Evolutionary conservation across 2,329 filamentous ascomycete species (phyloP), one percentile per base, ranked within the genome.

Genomic region (Penicillium sp.): DNA sequence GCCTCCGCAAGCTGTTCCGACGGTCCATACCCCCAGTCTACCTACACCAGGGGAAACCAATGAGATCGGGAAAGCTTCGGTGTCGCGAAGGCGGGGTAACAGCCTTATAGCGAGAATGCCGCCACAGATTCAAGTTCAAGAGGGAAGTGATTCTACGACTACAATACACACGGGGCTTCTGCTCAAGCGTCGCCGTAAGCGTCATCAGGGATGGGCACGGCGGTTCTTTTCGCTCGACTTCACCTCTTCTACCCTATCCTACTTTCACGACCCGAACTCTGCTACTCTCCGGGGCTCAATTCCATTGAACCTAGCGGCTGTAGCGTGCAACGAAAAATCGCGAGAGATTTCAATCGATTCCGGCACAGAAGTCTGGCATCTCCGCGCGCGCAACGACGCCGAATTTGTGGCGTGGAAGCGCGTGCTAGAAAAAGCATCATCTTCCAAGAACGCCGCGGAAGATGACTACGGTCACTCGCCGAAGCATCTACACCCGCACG

Each of bases 211-310:
- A 48, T 96, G 93, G 77, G 95, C 95, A 6, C 87, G 92, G 60
- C 88, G 95, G 44, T 99, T 95, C 83, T 99, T 99, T 79, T 97
- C 94, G 0, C 84, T 99, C 58, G 95, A 99, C 76, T 98, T 93
- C 74, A 93, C 91, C 4, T 93, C 94, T 0, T 96, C 91, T 64
- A 98, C 95, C 0, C 82, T 99, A 35, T 98, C 95, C 0, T 99
- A 99, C 80, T 99, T 97, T 75, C 91, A 96, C 74, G 95, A 94
- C 75, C 90, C 92, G 50, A 94, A 96, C 73, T 97, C 94, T 5
- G 96, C 94, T 6, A 93, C 94, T 1, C 83, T 99, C 48, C 88
- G 95, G 63, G 95, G 95, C 19, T 93, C 95, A 7, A 95, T 99
- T 56, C 95, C 95, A 0, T 84, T 99, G 8, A 95, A 92, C 29